Conservation (phyloP, 208 protist species). For the Leishmania guyanensis region DNA sequence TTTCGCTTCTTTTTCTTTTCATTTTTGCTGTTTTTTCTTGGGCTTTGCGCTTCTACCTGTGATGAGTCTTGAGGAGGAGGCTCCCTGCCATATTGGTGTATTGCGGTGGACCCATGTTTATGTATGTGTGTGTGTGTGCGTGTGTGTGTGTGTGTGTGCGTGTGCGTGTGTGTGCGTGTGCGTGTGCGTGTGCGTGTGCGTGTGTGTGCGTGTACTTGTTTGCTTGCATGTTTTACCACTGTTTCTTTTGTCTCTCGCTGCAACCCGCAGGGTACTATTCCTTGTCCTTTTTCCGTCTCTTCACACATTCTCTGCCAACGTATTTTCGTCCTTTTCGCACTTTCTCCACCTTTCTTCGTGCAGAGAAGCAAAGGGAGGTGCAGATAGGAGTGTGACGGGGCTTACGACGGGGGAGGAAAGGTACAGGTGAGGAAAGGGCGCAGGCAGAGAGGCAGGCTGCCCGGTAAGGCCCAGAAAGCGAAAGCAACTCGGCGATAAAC, state of each 20-base stretch:
- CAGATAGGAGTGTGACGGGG: neutral
- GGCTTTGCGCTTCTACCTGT: neutral
- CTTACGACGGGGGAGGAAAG: neutral
- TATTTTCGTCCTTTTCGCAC: neutral
- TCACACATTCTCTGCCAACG: neutral
- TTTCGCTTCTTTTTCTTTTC: neutral
- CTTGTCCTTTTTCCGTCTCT: conserved; percentile 3
- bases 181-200: neutral
- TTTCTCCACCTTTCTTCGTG: conserved; percentile 5
- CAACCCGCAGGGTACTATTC: neutral
- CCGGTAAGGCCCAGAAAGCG: neutral
- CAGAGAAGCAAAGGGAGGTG: neutral
- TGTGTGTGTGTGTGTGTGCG: neutral
- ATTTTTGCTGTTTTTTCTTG: neutral
- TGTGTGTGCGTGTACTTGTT: neutral
- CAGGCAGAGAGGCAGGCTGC: neutral
- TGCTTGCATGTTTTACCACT: conserved; percentile 7
- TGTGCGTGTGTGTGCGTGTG: neutral
- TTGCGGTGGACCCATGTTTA: neutral
- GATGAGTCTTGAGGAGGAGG: neutral
- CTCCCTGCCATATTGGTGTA: neutral
- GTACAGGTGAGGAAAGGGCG: neutral
- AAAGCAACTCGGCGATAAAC: neutral
- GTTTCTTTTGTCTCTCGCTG: conserved; percentile 6
- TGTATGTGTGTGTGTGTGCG: neutral